Evolutionary conservation across 768 basidiomycete genomes (phyloP), one percentile per base, ranked within the genome.

Genomic region (Mrakia frigida): DNA sequence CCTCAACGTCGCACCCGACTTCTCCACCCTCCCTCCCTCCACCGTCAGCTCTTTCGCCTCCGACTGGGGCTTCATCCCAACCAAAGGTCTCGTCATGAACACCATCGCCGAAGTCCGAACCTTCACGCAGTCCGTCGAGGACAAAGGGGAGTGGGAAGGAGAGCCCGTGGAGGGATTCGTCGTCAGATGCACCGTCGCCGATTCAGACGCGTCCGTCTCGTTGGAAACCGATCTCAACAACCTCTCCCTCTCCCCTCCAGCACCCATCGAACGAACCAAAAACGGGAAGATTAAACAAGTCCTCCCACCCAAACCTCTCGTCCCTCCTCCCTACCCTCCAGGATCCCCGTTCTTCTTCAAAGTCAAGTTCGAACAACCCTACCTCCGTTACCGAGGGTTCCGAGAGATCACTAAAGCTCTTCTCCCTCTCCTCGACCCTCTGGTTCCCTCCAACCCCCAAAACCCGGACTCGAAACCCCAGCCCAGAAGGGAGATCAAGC

Each of bases 361-460:
- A 82, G 87, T 98, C 85, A 99, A 99, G 82, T 98, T 98, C 83
- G 94, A 98, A 83, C 93, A 98, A 81, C 96, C 96, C 3, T 99
- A 99, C 82, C 90, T 98, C 87, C 95, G 96, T 89, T 98, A 97
- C 84, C 90, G 97, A 74, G 92, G 95, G 82, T 98, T 94, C 94
- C 88, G 96, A 74, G 96, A 98, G 84, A 87, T 95, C 72, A 98
- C 97, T 9, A 92, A 92, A 82, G 83, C 82, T 16, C 85, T 96
- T n/a, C 85, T 94, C 25, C 81, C 82, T 2, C 65, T 73, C 59
- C 33, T 74, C 69, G 39, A 50, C n/a, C 67, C 73, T n/a, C 67
- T 46, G 23, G 28, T n/a, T 21, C n/a, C 43, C 5, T 9, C n/a
- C 41, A 21, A 25, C 46, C 18, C 46, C 41, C 25, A 43, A n/a